phyloP scores from a whole-genome alignment of 805 yeast species.

The Saccharomycopsis guyanensis region DNA sequence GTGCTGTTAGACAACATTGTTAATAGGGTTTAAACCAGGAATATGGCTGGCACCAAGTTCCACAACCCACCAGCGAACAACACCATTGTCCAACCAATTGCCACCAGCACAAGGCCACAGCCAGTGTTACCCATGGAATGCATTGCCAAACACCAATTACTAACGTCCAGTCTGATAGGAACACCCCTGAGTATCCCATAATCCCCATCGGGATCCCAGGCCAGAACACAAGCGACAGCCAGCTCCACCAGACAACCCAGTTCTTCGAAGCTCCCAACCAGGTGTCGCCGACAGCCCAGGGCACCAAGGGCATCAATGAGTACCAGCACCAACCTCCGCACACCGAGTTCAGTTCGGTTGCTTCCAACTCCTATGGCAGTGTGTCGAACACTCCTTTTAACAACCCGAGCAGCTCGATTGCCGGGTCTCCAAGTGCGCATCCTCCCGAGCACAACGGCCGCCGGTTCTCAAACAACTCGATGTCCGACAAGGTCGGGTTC shows the following conservation, averaged over 20 bases:
- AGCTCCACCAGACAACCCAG: constrained; percentile 2
- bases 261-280: neutral
- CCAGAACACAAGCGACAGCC: constrained; percentile 22
- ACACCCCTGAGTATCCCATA: neutral
- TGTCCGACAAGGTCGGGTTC: constrained; percentile 6
- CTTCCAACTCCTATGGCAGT: constrained; percentile 35
- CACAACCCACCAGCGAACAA: too few relatives aligned
- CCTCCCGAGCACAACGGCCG: constrained; percentile 21
- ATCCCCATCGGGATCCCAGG: constrained; percentile 28
- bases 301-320: constrained; percentile 3
- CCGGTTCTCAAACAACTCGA: constrained; percentile 8
- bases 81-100: too few relatives aligned
- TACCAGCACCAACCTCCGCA: constrained; percentile 15
- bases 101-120: too few relatives aligned
- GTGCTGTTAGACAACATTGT: too few relatives aligned
- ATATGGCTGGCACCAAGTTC: too few relatives aligned
- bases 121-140: too few relatives aligned
- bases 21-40: too few relatives aligned
- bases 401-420: neutral
- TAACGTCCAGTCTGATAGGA: neutral
- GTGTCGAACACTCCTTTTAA: neutral
- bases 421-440: constrained; percentile 29
- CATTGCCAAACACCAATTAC: too few relatives aligned
- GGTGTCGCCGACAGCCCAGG: neutral
- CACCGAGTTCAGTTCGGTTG: constrained; percentile 24